Percentiles rank a stretch among this genome's conserved stretches.
Conservation (phyloP, 805 yeast genomes). For the Monosporozyma solicola region DNA sequence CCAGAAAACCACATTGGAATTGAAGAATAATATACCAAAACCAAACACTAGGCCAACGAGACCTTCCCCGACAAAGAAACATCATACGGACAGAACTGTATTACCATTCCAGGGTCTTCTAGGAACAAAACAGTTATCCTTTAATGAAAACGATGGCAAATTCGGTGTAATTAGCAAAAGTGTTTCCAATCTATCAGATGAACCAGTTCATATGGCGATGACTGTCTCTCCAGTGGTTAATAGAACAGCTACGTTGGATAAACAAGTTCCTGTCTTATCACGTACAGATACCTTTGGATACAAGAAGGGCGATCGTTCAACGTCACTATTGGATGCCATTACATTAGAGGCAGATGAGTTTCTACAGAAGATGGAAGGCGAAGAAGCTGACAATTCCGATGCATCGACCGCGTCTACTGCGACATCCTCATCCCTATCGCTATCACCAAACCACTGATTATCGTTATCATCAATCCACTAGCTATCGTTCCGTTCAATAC, state of each 20-base stretch:
- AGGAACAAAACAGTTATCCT: neutral
- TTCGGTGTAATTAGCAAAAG: neutral
- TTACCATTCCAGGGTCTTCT: neutral
- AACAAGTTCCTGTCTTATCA: constrained; percentile 1
- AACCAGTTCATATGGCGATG: neutral
- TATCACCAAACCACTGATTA: neutral
- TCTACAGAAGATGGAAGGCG: neutral
- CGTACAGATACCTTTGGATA: constrained; percentile 4
- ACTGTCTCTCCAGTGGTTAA: neutral
- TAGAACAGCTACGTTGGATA: neutral
- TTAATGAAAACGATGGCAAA: neutral
- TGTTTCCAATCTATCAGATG: neutral
- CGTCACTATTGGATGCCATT: constrained; percentile 2
- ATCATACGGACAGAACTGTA: neutral
- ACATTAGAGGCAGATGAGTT: neutral
- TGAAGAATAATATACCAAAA: neutral
- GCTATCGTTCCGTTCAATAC: too few relatives aligned
- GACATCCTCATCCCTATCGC: neutral
- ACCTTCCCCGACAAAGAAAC: neutral
- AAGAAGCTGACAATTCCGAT: neutral
- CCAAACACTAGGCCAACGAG: neutral
- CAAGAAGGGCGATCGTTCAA: neutral
- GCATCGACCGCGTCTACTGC: neutral
- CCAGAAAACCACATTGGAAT: neutral
- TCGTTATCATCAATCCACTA: too few relatives aligned